A percentile compares a stretch with the other conserved stretches of the same genome.
Evolutionary conservation across 306 rosid species (phyloP).

Genomic region (Quercus agrifolia): DNA sequence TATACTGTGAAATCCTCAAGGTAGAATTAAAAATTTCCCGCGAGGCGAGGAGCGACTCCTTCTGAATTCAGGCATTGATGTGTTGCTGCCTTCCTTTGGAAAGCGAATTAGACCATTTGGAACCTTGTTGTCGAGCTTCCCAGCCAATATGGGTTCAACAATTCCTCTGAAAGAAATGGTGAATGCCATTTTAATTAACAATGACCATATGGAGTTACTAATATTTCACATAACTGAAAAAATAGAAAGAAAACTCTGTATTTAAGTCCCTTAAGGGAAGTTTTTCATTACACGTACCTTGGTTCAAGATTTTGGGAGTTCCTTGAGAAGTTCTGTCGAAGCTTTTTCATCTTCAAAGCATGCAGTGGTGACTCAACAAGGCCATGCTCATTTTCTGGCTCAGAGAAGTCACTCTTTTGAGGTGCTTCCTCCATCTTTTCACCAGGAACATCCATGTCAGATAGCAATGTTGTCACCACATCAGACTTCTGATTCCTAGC

Average conservation of each 20-base stretch:
- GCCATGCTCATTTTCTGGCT: slow-evolving; percentile 67
- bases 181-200: slow-evolving; percentile 1
- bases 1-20: slow-evolving; percentile 38
- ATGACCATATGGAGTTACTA: slow-evolving; percentile 5
- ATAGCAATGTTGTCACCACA: slow-evolving; percentile 35
- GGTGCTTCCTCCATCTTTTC: slow-evolving; percentile 48
- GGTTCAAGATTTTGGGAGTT: slow-evolving; percentile 71
- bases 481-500: slow-evolving; percentile 53
- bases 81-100: slow-evolving; percentile 55
- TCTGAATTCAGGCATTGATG: slow-evolving; percentile 48
- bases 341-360: slow-evolving; percentile 45
- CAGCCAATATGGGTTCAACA: slow-evolving; percentile 49
- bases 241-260: background rate
- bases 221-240: background rate
- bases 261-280: background rate
- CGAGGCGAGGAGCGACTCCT: slow-evolving; percentile 92
- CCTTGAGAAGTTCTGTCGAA: slow-evolving; percentile 52
- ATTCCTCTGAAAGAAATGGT: slow-evolving; percentile 45
- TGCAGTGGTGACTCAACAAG: slow-evolving; percentile 36
- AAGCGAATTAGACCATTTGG: slow-evolving; percentile 39
- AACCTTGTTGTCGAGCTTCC: slow-evolving; percentile 63
- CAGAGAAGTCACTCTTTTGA: slow-evolving; percentile 55
- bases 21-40: slow-evolving; percentile 57
- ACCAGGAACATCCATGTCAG: slow-evolving; percentile 35
- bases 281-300: slow-evolving; percentile 43